Percentiles rank a stretch among this genome's conserved stretches.
Evolutionary conservation across 1,284 basidiomycete genomes (phyloP).

Genomic region (Cutaneotrichosporon mucoides): DNA sequence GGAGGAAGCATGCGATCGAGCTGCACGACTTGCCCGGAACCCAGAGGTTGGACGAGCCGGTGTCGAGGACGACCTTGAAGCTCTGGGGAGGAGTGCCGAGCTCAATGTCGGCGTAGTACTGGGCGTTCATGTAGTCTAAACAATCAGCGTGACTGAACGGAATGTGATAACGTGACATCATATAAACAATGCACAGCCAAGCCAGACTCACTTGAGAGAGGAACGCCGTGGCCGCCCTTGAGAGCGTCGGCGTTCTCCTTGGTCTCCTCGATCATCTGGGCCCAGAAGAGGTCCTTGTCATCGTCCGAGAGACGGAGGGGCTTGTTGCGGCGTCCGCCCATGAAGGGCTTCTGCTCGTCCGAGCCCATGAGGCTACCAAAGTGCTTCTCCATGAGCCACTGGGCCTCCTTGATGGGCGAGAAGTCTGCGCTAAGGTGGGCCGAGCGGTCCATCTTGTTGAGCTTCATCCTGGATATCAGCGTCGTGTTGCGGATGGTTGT

Average conservation of each 20-base stretch:
- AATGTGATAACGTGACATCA: background rate
- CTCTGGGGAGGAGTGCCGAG: constrained; percentile 59
- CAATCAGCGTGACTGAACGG: background rate
- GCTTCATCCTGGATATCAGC: constrained; percentile 61
- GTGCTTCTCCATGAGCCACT: constrained; percentile 86
- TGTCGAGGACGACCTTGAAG: constrained; percentile 56
- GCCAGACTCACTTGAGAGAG: constrained; percentile 71
- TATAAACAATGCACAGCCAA: background rate
- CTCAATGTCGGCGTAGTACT: constrained; percentile 88
- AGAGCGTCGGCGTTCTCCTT: constrained; percentile 50
- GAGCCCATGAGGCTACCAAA: constrained; percentile 29
- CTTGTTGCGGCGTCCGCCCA: constrained; percentile 56
- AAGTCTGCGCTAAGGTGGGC: constrained; percentile 51
- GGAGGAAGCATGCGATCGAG: constrained; percentile 94
- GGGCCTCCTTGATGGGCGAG: constrained; percentile 64
- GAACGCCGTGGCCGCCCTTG: constrained; percentile 80
- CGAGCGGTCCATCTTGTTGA: constrained; percentile 66
- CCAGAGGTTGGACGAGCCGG: constrained; percentile 65
- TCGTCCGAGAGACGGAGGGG: constrained; percentile 53
- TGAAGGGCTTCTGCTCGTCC: constrained; percentile 58
- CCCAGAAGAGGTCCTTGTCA: constrained; percentile 71
- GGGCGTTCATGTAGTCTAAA: constrained; percentile 93
- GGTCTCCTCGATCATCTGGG: constrained; percentile 56
- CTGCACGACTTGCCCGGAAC: constrained; percentile 77
- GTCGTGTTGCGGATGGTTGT: too few species aligned